A percentile compares a stretch with the other conserved stretches of the same genome.
These are phyloP conservation scores for Tilletia setariae DNA, from an alignment of 1,284 basidiomycete species.

Conservation along the genomic window DNA sequence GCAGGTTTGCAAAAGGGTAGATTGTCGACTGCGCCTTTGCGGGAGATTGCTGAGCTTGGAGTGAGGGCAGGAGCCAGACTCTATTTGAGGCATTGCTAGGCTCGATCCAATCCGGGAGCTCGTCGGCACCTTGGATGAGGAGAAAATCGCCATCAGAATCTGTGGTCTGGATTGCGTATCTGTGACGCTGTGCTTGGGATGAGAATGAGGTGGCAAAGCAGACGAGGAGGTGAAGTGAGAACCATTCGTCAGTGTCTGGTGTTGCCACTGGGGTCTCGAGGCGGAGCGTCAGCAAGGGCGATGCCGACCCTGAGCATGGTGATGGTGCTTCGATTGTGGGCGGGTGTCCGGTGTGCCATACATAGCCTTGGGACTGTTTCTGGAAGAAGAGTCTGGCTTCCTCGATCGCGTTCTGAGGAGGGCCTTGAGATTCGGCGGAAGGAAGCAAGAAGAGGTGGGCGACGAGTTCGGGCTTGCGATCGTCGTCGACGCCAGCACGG, in stretches of 20 bases:
- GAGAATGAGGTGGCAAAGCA: not conserved
- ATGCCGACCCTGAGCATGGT: not conserved
- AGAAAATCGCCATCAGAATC: conserved; percentile 96
- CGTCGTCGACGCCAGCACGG: too few relatives aligned
- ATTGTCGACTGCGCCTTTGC: too few relatives aligned
- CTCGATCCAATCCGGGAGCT: conserved; percentile 82
- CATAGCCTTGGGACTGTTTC: not conserved
- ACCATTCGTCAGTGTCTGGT: conserved; percentile 10
- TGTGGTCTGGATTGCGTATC: conserved; percentile 57
- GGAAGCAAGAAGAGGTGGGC: not conserved
- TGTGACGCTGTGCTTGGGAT: not conserved
- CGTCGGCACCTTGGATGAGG: conserved; percentile 91
- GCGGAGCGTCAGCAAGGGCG: not conserved
- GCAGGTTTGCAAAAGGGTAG: conserved; percentile 57
- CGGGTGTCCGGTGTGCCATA: conserved; percentile 11
- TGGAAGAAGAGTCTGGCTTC: not conserved
- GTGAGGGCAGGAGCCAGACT: conserved; percentile 71
- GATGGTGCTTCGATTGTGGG: not conserved
- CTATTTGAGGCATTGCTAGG: conserved; percentile 87
- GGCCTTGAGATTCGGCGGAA: not conserved
- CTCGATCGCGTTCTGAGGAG: not conserved
- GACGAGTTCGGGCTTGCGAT: not conserved
- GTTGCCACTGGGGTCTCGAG: not conserved
- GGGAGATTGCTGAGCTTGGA: too few relatives aligned
- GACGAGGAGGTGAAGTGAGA: conserved; percentile 7